Base-by-base conservation (phyloP, 1,139 yeast genomes). In the Debaryomycetaceae sp. region DNA sequence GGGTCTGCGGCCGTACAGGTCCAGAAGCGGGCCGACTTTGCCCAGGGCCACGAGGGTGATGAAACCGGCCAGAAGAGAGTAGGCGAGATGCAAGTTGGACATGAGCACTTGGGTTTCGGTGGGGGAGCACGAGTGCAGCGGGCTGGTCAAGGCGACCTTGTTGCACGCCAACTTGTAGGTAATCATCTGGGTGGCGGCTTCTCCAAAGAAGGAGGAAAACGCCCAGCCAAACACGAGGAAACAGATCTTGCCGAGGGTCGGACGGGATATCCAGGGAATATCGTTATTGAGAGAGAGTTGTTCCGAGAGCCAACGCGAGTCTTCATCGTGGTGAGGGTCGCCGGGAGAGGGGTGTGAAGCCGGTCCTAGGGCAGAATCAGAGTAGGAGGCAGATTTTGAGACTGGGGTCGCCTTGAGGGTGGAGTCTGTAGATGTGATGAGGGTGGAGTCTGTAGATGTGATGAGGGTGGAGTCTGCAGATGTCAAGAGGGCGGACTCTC, bases 1-100 rank as follows among this genome's bases (percentile, higher is more conserved):
- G 2, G 43, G 55, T 35, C 61, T 69, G 27, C 92, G 55, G 1
- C 93, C 93, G 35, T 65, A 58, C 25, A 65, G 54, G 48, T 81
- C 92, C 4, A 83, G 73, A 21, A 72, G 43, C n/a, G 70, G 66
- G 0, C 85, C 83, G 8, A 74, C 45, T 37, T 67, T 64, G 3
- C 67, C 64, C 36, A 63, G 51, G 3, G 68, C 65, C 5, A 63
- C 31, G 25, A 66, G 47, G 40, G 54, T 53, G 13, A 55, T 41
- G 4, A 52, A 30, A 4, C 55, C 61, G 12, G 45, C 34, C n/a
- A 52, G 37, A 3, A 60, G 35, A 8, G 43, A 38, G 28, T 42
- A 46, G n/a, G 45, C 51, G 40, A 59, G 47, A 29, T 51, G 55
- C 36, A 59, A 53, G 38, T 61, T 52, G 14, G 66, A 59, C 29